These are phyloP conservation scores for Zalaria sp. DNA, from an alignment of 2,329 filamentous ascomycete species.

Conservation along the genomic window DNA sequence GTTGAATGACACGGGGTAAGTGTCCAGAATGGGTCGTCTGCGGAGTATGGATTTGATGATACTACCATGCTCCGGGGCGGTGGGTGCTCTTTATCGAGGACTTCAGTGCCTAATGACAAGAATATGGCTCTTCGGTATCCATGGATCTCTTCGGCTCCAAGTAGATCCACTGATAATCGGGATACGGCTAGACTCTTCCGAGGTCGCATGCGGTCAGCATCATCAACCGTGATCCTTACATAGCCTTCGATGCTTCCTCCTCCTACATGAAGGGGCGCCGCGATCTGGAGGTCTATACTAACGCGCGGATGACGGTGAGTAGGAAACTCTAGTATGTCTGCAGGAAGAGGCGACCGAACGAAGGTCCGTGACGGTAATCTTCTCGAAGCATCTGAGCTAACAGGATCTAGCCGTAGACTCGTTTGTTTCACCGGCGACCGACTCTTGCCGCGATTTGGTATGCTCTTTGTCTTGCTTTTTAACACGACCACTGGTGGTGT, in stretches of 20 bases:
- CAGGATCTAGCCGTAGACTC: constrained; percentile 24
- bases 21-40: constrained; percentile 32
- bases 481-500: constrained; percentile 2
- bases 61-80: constrained; percentile 37
- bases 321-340: constrained; percentile 36
- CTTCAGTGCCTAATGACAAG: constrained; percentile 35
- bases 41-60: constrained; percentile 22
- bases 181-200: constrained; percentile 32
- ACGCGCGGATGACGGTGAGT: constrained; percentile 34
- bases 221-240: constrained; percentile 33
- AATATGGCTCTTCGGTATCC: constrained; percentile 33
- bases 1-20: constrained; percentile 31
- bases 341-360: constrained; percentile 29
- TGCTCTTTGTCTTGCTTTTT: constrained; percentile 13
- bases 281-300: constrained; percentile 33
- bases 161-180: constrained; percentile 35
- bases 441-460: constrained; percentile 31
- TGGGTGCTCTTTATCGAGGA: constrained; percentile 35
- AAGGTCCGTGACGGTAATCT: constrained; percentile 34
- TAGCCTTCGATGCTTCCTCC: constrained; percentile 39
- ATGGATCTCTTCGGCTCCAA: constrained; percentile 38
- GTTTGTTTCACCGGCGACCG: constrained; percentile 34
- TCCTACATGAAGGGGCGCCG: constrained; percentile 39
- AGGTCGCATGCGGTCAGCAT: constrained; percentile 28
- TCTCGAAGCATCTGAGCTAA: constrained; percentile 27